phyloP scores from a whole-genome alignment of 306 rosid species.

The Abrus pulchellus region DNA sequence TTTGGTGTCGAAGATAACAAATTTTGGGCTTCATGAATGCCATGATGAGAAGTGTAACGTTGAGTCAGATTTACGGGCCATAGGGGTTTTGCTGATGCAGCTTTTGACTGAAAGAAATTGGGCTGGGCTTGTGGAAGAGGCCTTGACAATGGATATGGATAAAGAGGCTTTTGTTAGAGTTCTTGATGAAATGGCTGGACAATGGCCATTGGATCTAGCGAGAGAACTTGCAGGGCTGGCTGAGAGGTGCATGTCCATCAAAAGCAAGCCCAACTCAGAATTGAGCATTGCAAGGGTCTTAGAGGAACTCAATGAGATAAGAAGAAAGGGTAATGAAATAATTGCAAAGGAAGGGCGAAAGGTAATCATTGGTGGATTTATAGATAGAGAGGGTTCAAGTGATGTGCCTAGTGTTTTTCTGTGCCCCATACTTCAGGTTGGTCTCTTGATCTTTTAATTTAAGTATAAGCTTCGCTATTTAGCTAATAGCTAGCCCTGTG shows the following conservation, averaged over 20 bases:
- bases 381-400: constrained; percentile 39
- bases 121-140: constrained; percentile 63
- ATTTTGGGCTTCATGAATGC: constrained; percentile 55
- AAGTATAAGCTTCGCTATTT: not conserved
- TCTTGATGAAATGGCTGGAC: constrained; percentile 68
- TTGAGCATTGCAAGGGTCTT: constrained; percentile 51
- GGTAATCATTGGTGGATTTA: constrained; percentile 30
- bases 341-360: constrained; percentile 45
- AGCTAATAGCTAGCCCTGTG: too few species aligned
- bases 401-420: constrained; percentile 69
- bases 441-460: not conserved
- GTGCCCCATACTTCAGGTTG: constrained; percentile 86
- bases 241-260: constrained; percentile 55
- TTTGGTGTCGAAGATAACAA: constrained; percentile 66
- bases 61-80: constrained; percentile 55
- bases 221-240: constrained; percentile 58
- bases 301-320: constrained; percentile 69
- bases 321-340: constrained; percentile 59
- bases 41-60: constrained; percentile 21
- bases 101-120: constrained; percentile 67
- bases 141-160: constrained; percentile 45
- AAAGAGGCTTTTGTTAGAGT: constrained; percentile 45
- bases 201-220: constrained; percentile 75
- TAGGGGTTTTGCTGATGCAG: constrained; percentile 63
- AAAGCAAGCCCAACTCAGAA: constrained; percentile 41